Percentiles rank a stretch among this genome's conserved stretches.
Evolutionary conservation across 202 grass and related monocot species (phyloP).

Genomic region (Panicum hallii): DNA sequence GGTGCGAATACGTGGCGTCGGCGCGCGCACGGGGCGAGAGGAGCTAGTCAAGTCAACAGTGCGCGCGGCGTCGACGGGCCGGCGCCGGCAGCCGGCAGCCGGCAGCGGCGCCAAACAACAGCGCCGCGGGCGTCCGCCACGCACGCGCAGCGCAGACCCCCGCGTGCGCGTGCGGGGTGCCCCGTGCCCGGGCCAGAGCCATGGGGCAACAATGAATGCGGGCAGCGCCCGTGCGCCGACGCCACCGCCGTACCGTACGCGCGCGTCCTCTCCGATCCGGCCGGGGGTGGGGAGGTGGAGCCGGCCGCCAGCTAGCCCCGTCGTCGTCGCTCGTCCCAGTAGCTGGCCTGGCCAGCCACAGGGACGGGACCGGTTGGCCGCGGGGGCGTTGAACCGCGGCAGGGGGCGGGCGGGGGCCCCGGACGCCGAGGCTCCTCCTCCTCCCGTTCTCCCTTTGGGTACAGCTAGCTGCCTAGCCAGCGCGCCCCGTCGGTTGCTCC

Average conservation of each 20-base stretch:
- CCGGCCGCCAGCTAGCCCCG: neutral
- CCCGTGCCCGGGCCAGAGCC: too few relatives aligned
- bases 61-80: neutral
- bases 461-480: neutral
- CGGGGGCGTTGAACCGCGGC: neutral
- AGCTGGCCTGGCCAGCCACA: neutral
- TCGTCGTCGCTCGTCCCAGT: neutral
- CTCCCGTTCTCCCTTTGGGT: neutral
- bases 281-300: too few relatives aligned
- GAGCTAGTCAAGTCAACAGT: neutral
- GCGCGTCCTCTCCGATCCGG: neutral
- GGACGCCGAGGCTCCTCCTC: too few relatives aligned
- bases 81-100: neutral
- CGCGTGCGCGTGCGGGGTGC: too few relatives aligned
- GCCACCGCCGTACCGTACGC: neutral
- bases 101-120: slow-evolving; percentile 11
- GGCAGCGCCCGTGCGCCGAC: neutral
- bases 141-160: too few relatives aligned
- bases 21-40: too few relatives aligned
- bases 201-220: neutral
- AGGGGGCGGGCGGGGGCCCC: neutral
- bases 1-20: too few relatives aligned
- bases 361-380: neutral
- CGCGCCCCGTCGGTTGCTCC: neutral
- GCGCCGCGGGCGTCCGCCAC: neutral